Conservation (phyloP, 2,329 filamentous ascomycete species). For the Knufia fluminis region DNA sequence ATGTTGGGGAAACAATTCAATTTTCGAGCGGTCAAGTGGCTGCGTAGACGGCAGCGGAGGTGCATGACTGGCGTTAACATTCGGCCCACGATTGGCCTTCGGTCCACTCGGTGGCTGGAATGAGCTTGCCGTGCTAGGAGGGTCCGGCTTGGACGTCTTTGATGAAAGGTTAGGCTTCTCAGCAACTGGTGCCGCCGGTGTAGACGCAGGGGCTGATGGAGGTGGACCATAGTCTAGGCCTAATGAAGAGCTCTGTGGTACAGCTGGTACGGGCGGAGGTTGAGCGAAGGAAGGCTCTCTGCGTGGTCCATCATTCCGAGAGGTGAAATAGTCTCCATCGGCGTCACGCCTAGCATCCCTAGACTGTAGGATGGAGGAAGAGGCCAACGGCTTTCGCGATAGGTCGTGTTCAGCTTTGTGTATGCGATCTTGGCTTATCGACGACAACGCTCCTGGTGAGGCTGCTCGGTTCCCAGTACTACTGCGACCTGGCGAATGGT, state of each 20-base stretch:
- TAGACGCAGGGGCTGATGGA: conserved; percentile 17
- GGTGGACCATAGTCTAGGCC: conserved; percentile 23
- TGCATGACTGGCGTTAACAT: neutral
- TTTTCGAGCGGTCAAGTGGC: conserved; percentile 13
- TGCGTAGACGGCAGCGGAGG: conserved; percentile 9
- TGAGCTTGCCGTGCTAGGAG: conserved; percentile 11
- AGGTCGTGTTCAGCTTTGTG: conserved; percentile 17
- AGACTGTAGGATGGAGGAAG: conserved; percentile 11
- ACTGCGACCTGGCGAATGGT: conserved; percentile 29
- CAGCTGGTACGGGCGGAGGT: conserved; percentile 13
- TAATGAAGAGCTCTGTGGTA: conserved; percentile 10
- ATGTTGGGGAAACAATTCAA: conserved; percentile 11
- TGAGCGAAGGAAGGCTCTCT: conserved; percentile 2
- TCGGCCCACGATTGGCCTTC: conserved; percentile 31
- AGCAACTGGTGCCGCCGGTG: conserved; percentile 13
- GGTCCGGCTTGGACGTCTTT: conserved; percentile 11
- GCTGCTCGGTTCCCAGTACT: conserved; percentile 10
- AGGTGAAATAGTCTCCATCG: conserved; percentile 21
- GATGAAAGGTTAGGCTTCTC: conserved; percentile 10
- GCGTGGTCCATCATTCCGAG: conserved; percentile 1
- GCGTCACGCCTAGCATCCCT: conserved; percentile 18
- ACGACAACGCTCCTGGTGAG: conserved; percentile 11
- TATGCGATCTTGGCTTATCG: conserved; percentile 8
- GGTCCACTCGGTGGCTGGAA: conserved; percentile 36
- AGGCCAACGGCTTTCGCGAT: conserved; percentile 13